Evolutionary conservation across 2,329 filamentous ascomycete genomes (phyloP), one percentile per base, ranked within the genome.

Genomic region (Pleomassaria siparia): DNA sequence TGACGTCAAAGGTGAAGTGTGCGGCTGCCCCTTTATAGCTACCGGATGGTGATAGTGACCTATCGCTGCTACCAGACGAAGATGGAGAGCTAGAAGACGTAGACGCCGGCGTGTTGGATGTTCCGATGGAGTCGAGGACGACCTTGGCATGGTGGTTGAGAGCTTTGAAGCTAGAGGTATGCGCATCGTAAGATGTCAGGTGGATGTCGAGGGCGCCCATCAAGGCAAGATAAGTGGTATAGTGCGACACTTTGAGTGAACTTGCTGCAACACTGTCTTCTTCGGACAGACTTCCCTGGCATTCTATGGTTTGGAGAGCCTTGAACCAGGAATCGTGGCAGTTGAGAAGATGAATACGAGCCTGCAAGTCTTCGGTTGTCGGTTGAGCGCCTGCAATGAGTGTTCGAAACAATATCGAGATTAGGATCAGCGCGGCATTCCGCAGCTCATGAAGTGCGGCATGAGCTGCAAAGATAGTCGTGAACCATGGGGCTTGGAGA

Each of bases 1-100:
- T 47, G 4, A 58, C 50, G 26, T 62, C 56, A 30, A 62, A 60
- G 5, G 58, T 59, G 18, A 60, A 61, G 4, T 55, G 48, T 15
- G 59, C 54, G 2, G 48, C 46, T n/a, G n/a, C n/a, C n/a, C n/a
- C n/a, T n/a, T n/a, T n/a, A n/a, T n/a, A n/a, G n/a, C n/a, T n/a
- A n/a, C n/a, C n/a, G n/a, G n/a, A n/a, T n/a, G n/a, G n/a, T n/a
- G n/a, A n/a, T n/a, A n/a, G n/a, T n/a, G n/a, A n/a, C n/a, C n/a
- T n/a, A n/a, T n/a, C n/a, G n/a, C n/a, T n/a, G n/a, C n/a, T n/a
- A n/a, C n/a, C n/a, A n/a, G n/a, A n/a, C n/a, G n/a, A n/a, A n/a
- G n/a, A n/a, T 8, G 29, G 13, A 10, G 44, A 20, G 9, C 36
- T 47, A 10, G 26, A 24, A 8, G 35, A 32, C 10, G 5, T 32